These are phyloP conservation scores for Pseudogymnoascus sp. DNA, from an alignment of 2,329 filamentous ascomycete species.

Conservation along the genomic window DNA sequence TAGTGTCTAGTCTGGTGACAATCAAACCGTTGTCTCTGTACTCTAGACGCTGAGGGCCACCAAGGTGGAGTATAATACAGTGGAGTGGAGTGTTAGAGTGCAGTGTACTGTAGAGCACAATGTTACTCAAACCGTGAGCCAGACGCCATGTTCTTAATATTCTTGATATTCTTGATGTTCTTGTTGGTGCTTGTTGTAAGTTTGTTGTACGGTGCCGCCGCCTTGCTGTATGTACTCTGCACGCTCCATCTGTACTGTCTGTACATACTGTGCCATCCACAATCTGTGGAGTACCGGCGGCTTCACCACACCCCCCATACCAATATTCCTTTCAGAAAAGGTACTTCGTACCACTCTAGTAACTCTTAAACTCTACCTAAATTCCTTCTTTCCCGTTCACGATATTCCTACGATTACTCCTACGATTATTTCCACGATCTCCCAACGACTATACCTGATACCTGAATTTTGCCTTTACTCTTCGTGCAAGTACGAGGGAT, in stretches of 20 bases:
- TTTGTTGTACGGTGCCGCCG: no score
- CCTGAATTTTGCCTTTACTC: neutral
- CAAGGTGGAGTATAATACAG: neutral
- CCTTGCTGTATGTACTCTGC: no score
- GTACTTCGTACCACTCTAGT: neutral
- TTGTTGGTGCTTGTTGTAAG: neutral
- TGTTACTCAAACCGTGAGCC: neutral
- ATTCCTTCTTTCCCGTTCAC: neutral
- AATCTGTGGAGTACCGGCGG: neutral
- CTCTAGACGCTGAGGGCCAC: neutral
- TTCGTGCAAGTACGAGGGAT: neutral
- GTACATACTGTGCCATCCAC: neutral
- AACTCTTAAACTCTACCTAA: constrained; percentile 1
- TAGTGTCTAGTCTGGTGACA: neutral
- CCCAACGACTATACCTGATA: neutral
- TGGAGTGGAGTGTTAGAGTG: neutral
- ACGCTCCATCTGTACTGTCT: neutral
- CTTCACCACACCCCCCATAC: neutral
- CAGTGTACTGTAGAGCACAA: neutral
- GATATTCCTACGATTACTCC: neutral
- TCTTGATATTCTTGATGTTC: no score
- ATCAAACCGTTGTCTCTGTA: constrained; percentile 1
- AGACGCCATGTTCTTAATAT: neutral
- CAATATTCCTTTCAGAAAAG: neutral
- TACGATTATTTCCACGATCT: neutral